phyloP scores from a whole-genome alignment of 768 basidiomycete species.

The Grammothele lineata region DNA sequence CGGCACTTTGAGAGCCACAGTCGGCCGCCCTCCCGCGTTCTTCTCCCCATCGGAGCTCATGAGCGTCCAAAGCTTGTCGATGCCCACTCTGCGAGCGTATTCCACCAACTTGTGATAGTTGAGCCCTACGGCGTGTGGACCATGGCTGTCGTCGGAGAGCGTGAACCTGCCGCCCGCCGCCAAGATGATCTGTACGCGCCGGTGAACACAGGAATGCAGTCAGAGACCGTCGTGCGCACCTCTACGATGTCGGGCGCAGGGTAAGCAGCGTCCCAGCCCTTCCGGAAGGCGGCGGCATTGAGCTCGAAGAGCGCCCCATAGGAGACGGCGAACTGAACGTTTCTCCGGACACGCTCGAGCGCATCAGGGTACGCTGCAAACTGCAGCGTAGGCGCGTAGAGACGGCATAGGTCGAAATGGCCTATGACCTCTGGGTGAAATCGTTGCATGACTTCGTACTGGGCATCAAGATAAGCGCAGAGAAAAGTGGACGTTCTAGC shows the following conservation, averaged over 20 bases:
- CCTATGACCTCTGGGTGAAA: slow-evolving; percentile 88
- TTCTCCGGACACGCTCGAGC: slow-evolving; percentile 66
- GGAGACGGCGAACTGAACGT: slow-evolving; percentile 61
- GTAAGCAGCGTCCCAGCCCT: slow-evolving; percentile 84
- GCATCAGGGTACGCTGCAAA: slow-evolving; percentile 56
- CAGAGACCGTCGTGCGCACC: slow-evolving; percentile 27
- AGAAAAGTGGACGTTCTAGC: slow-evolving; percentile 37
- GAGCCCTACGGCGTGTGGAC: slow-evolving; percentile 79
- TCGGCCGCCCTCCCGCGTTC: slow-evolving; percentile 44
- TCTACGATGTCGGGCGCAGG: slow-evolving; percentile 75
- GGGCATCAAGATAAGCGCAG: slow-evolving; percentile 79
- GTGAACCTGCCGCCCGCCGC: slow-evolving; percentile 66
- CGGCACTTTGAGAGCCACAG: slow-evolving; percentile 40
- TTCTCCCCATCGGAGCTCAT: slow-evolving; percentile 28
- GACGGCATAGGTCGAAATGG: slow-evolving; percentile 88
- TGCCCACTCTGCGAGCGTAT: slow-evolving; percentile 60
- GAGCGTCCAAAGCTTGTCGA: slow-evolving; percentile 66
- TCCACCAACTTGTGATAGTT: slow-evolving; percentile 67
- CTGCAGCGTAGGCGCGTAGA: slow-evolving; percentile 65
- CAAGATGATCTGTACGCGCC: slow-evolving; percentile 57
- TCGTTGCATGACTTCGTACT: slow-evolving; percentile 62
- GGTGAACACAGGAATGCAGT: background rate
- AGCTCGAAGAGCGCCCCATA: slow-evolving; percentile 94
- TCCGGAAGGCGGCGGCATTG: slow-evolving; percentile 90
- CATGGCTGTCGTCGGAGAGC: slow-evolving; percentile 96